Base-by-base conservation (phyloP, 495 filamentous ascomycete genomes). In the Penicillium soppii region DNA sequence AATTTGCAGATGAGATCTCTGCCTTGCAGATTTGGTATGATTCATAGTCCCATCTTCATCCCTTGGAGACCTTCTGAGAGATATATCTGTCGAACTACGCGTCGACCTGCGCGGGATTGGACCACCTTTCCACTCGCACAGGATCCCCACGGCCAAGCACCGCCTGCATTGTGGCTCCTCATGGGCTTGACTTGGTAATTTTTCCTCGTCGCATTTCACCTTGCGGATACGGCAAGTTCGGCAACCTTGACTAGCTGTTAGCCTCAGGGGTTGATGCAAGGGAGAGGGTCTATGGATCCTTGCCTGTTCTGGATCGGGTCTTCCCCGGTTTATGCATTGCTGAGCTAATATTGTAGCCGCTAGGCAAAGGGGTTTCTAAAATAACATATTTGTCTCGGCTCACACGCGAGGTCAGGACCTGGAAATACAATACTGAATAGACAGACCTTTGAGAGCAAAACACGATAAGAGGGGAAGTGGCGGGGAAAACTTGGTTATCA, bases 141-240 rank as follows among this genome's bases (percentile, higher is more conserved):
- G 52, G 27, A 69, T 59, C 2, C 51, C 50, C 17, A 61, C 67
- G n/a, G 48, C 51, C 13, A 48, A 41, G 48, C 65, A 68, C 27
- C 65, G 60, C 41, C 49, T 54, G 44, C 62, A 70, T 36, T 70
- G 65, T 32, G 68, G 61, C 48, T 69, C 65, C n/a, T 51, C 50
- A 9, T 61, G 54, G n/a, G 54, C 55, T 15, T 47, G 40, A 8
- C 57, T 48, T 3, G 9, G 19, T 2, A 63, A 38, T 47, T 69
- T 73, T 21, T 65, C 65, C 39, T 71, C 64, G 32, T 68, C 69
- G 30, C 64, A 73, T 59, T 67, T 69, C 15, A 67, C 60, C 53
- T 67, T 67, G 42, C 67, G 65, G 27, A 65, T 62, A 16, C 63
- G 56, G 57, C 70, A 73, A 30, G 70, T 69, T 21, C 64, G 64